These are phyloP conservation scores for Kazachstania sp. DNA, from an alignment of 1,139 yeast genomes.

Conservation along the genomic window DNA sequence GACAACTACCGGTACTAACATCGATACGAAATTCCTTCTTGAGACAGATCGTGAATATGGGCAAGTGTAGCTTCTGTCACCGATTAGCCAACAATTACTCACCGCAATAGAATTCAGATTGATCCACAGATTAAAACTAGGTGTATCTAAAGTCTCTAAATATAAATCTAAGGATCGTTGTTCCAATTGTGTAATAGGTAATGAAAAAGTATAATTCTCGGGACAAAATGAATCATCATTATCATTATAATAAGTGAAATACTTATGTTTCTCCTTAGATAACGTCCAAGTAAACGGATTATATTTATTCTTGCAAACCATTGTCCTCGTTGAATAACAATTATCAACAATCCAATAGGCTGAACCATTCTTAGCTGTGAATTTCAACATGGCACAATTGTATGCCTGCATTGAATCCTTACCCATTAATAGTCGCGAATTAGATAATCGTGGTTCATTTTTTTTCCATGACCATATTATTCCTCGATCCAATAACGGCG, in stretches of 20 bases:
- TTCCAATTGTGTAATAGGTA: constrained; percentile 50
- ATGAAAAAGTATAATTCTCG: constrained; percentile 40
- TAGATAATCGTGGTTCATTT: constrained; percentile 39
- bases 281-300: constrained; percentile 44
- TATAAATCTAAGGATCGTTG: constrained; percentile 31
- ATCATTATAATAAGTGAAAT: constrained; percentile 35
- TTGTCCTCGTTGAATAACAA: constrained; percentile 48
- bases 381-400: constrained; percentile 49
- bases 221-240: constrained; percentile 45
- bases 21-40: constrained; percentile 48
- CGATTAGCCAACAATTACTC: constrained; percentile 74
- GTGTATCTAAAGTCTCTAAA: constrained; percentile 13
- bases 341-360: constrained; percentile 53
- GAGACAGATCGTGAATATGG: constrained; percentile 60
- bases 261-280: constrained; percentile 33
- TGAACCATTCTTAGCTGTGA: constrained; percentile 25
- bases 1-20: constrained; percentile 59
- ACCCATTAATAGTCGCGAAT: constrained; percentile 12
- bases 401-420: constrained; percentile 35
- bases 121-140: constrained; percentile 49
- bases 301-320: constrained; percentile 46
- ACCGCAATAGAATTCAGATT: constrained; percentile 74
- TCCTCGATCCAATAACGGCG: constrained; percentile 31
- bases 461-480: constrained; percentile 66
- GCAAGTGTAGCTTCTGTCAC: constrained; percentile 71